Conservation (phyloP, 2,329 filamentous ascomycete species). For the Fonsecaea pedrosoi region DNA sequence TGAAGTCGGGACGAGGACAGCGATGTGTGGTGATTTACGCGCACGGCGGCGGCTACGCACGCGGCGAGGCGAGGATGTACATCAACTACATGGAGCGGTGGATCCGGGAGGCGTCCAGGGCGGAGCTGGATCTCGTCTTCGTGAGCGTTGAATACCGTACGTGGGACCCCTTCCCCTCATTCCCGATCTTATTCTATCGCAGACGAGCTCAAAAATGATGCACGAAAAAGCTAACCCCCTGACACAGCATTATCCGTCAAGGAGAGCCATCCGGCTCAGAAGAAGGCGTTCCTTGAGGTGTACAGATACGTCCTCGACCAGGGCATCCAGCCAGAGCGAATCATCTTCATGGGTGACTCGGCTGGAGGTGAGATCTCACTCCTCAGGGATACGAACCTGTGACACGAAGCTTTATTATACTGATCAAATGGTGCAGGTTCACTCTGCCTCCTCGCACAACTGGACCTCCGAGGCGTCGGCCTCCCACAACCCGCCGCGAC, state of each 20-base stretch:
- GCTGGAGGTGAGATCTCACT: conserved; percentile 68
- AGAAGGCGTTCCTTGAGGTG: conserved; percentile 17
- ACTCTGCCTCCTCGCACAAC: conserved; percentile 68
- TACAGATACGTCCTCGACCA: conserved; percentile 16
- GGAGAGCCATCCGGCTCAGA: conserved; percentile 21
- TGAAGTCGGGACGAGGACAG: background rate
- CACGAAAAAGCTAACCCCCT: background rate
- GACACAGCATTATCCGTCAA: conserved; percentile 12
- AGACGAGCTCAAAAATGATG: no score
- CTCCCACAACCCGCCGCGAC: conserved; percentile 81
- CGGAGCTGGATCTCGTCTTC: conserved; percentile 16
- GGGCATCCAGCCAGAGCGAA: conserved; percentile 70
- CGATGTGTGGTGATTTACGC: conserved; percentile 22
- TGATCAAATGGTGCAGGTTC: conserved; percentile 53
- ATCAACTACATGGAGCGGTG: conserved; percentile 29
- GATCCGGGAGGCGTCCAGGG: conserved; percentile 7
- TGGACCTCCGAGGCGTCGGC: conserved; percentile 4
- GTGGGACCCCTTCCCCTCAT: background rate
- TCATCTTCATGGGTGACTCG: conserved; percentile 88
- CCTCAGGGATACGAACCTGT: no score
- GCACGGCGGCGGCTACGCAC: conserved; percentile 25
- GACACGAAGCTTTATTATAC: background rate
- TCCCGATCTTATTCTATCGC: background rate
- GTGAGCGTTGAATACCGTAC: conserved; percentile 25
- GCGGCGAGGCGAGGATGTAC: conserved; percentile 30